Conservation (phyloP, 2,329 filamentous ascomycete genomes). For the Coleophoma cylindrospora region DNA sequence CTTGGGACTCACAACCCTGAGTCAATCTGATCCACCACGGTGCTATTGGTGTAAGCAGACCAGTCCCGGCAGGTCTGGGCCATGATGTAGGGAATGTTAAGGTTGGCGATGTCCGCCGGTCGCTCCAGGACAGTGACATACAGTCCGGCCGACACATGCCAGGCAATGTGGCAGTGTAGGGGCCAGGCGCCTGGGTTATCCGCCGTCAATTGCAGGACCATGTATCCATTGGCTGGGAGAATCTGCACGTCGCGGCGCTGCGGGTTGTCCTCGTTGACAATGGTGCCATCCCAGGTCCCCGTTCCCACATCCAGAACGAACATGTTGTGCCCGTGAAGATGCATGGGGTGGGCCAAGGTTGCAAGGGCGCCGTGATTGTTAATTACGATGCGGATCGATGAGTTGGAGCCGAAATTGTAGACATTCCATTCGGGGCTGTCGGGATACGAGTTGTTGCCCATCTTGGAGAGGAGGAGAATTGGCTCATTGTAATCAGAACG, state of each 20-base stretch:
- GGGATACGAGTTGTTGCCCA: conserved; percentile 43
- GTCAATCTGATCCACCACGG: conserved; percentile 45
- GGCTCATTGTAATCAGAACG: conserved; percentile 56
- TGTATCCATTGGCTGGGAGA: conserved; percentile 34
- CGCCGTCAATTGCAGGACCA: conserved; percentile 38
- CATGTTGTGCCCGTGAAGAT: conserved; percentile 70
- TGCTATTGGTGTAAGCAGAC: conserved; percentile 40
- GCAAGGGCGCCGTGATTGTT: conserved; percentile 43
- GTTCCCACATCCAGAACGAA: conserved; percentile 52
- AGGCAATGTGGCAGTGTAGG: conserved; percentile 41
- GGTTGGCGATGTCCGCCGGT: conserved; percentile 31
- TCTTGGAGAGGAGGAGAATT: conserved; percentile 36
- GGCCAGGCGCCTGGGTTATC: conserved; percentile 50
- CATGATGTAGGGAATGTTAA: conserved; percentile 43
- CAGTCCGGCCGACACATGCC: conserved; percentile 39
- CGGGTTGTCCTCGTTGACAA: conserved; percentile 40
- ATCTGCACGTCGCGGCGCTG: conserved; percentile 46
- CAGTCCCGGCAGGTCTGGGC: conserved; percentile 50
- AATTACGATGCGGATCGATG: conserved; percentile 50
- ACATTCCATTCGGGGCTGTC: conserved; percentile 45
- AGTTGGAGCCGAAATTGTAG: conserved; percentile 40
- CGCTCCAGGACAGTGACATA: conserved; percentile 30
- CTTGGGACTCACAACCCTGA: background rate
- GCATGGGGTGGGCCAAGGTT: conserved; percentile 53
- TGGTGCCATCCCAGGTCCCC: conserved; percentile 18